phyloP scores from a whole-genome alignment of 257 asterid genomes.

The Cynanchum wilfordii region DNA sequence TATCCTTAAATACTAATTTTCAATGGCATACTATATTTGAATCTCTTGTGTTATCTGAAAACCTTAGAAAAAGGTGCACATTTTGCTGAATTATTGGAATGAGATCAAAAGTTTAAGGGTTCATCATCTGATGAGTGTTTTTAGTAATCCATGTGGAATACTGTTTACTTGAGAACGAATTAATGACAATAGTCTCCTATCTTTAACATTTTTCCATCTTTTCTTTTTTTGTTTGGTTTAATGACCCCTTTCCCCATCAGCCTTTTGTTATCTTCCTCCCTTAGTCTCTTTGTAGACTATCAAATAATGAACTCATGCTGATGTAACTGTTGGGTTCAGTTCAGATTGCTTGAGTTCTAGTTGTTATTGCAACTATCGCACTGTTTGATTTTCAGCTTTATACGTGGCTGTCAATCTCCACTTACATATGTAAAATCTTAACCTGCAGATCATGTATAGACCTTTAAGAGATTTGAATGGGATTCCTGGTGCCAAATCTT shows the following conservation, averaged over 20 bases:
- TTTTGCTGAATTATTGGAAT: neutral
- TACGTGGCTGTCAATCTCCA: neutral
- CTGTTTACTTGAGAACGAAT: neutral
- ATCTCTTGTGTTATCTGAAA: neutral
- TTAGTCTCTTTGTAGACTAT: neutral
- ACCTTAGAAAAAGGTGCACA: neutral
- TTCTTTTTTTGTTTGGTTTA: neutral
- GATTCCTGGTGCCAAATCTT: constrained; percentile 69
- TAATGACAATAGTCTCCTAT: neutral
- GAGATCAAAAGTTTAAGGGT: neutral
- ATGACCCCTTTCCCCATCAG: neutral
- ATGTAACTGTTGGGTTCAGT: neutral
- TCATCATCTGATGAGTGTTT: neutral
- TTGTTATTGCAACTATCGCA: neutral
- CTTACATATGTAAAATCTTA: constrained; percentile 8
- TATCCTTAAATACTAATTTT: neutral
- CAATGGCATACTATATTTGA: neutral
- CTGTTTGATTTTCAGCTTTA: neutral
- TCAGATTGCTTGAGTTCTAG: neutral
- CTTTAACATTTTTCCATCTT: neutral
- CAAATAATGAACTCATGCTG: neutral
- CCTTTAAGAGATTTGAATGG: constrained; percentile 71
- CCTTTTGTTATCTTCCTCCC: neutral
- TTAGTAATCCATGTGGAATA: neutral
- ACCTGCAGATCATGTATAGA: constrained; percentile 61